Percentiles rank a stretch among this genome's conserved stretches.
These are phyloP conservation scores for Debaryomyces psychrophilus DNA, from an alignment of 1,139 yeast genomes.

Conservation along the genomic window DNA sequence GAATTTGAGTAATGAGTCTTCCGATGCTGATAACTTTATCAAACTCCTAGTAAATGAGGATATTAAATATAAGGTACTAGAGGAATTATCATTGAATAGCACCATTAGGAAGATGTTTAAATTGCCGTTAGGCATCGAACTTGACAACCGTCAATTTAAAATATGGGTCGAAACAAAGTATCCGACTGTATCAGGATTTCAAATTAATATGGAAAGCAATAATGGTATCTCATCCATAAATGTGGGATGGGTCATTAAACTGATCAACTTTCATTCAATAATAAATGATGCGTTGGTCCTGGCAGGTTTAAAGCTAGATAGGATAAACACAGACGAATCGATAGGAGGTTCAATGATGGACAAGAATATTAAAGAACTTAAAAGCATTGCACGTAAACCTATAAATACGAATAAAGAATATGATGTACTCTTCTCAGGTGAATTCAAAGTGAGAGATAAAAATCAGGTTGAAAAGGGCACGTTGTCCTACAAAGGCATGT, in stretches of 20 bases:
- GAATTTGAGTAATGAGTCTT: constrained; percentile 1
- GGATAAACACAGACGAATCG: constrained; percentile 25
- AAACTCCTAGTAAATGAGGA: constrained; percentile 23
- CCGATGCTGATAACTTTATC: constrained; percentile 19
- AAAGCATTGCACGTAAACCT: neutral
- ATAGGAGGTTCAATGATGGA: neutral
- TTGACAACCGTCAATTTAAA: constrained; percentile 18
- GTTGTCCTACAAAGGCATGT: constrained; percentile 30
- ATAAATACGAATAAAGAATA: constrained; percentile 26
- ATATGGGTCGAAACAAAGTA: constrained; percentile 36
- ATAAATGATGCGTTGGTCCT: constrained; percentile 26
- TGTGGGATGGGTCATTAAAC: constrained; percentile 32
- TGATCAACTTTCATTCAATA: constrained; percentile 26
- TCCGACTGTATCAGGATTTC: constrained; percentile 37
- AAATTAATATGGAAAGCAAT: constrained; percentile 21
- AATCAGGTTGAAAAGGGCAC: constrained; percentile 22
- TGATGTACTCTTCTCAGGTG: constrained; percentile 29
- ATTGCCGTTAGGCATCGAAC: constrained; percentile 29
- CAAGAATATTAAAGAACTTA: neutral
- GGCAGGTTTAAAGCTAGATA: constrained; percentile 30
- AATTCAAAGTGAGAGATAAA: constrained; percentile 24
- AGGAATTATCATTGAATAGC: constrained; percentile 27
- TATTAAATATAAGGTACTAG: constrained; percentile 34
- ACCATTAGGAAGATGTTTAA: constrained; percentile 31
- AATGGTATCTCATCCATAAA: constrained; percentile 9